Evolutionary conservation across 2,329 filamentous ascomycete species (phyloP).

Genomic region (Penicillium sp.): DNA sequence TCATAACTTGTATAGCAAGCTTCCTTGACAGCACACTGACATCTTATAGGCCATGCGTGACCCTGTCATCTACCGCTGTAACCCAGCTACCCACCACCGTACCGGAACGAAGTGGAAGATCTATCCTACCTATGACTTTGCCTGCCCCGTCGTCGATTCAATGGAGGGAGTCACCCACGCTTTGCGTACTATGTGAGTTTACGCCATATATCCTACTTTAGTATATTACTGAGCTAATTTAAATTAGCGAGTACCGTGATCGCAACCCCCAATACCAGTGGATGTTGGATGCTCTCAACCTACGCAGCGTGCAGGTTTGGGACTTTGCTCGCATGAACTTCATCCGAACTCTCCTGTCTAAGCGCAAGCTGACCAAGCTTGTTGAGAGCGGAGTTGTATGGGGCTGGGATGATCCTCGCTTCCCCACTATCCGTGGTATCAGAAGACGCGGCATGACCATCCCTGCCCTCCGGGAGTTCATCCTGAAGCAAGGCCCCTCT

Average conservation of each 20-base stretch:
- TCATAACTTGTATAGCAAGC: too few relatives aligned
- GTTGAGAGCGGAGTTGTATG: conserved; percentile 54
- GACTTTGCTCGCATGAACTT: conserved; percentile 60
- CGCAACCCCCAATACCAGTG: conserved; percentile 58
- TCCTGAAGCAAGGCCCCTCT: conserved; percentile 55
- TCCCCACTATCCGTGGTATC: conserved; percentile 57
- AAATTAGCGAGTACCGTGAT: conserved; percentile 54
- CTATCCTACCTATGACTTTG: conserved; percentile 70
- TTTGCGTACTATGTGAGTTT: conserved; percentile 58
- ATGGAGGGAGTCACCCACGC: conserved; percentile 69
- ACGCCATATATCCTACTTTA: not conserved
- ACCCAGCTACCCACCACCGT: conserved; percentile 66
- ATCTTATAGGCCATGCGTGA: conserved; percentile 73
- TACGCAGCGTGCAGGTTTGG: conserved; percentile 54
- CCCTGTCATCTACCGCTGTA: conserved; percentile 97
- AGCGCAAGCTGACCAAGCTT: conserved; percentile 57
- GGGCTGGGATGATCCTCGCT: conserved; percentile 57
- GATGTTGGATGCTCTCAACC: conserved; percentile 53
- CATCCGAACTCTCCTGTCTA: conserved; percentile 55
- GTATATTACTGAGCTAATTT: not conserved
- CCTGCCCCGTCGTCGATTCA: conserved; percentile 66
- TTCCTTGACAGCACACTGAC: not conserved
- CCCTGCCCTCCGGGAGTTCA: conserved; percentile 54
- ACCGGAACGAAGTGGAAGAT: conserved; percentile 69
- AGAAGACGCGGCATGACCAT: conserved; percentile 55